phyloP scores from a whole-genome alignment of 2,329 filamentous ascomycete genomes.

The Colletotrichum horii region DNA sequence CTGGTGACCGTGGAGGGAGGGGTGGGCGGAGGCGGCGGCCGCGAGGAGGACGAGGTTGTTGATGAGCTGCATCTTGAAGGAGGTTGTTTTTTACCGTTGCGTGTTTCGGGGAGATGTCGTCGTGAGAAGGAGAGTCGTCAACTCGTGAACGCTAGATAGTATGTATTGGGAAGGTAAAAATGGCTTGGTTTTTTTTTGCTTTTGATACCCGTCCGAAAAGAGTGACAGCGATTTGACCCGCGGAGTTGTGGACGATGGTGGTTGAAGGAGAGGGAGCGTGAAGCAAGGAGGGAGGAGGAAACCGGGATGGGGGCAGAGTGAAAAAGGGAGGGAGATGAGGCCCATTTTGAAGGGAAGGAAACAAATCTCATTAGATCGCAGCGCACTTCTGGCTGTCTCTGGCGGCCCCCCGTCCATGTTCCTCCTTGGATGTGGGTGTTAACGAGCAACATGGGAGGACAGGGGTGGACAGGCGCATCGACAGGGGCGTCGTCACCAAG shows the following conservation, averaged over 20 bases:
- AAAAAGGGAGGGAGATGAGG: slow-evolving; percentile 15
- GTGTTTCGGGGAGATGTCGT: neutral
- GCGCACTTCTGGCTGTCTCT: neutral
- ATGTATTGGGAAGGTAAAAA: neutral
- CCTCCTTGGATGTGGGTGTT: neutral
- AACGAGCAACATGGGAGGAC: neutral
- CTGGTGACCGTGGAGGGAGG: slow-evolving; percentile 39
- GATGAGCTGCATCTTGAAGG: slow-evolving; percentile 45
- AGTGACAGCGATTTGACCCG: slow-evolving; percentile 22
- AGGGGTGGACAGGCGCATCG: neutral
- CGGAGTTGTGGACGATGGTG: slow-evolving; percentile 18
- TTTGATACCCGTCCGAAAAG: slow-evolving; percentile 22
- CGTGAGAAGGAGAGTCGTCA: neutral
- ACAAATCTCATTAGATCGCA: slow-evolving; percentile 13
- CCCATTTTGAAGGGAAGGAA: slow-evolving; percentile 17
- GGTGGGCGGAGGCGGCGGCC: slow-evolving; percentile 44
- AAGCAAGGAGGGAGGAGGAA: neutral
- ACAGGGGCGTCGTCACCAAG: slow-evolving; percentile 6
- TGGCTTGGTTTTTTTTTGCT: neutral
- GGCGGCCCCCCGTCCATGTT: neutral
- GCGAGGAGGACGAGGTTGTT: slow-evolving; percentile 39
- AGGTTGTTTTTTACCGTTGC: neutral
- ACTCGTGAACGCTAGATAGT: slow-evolving; percentile 5
- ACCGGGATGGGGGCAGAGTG: neutral
- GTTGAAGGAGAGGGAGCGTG: slow-evolving; percentile 2